Percentiles rank a stretch among this genome's conserved stretches.
These are phyloP conservation scores for Echinochloa phyllopogon DNA, from an alignment of 176 grass and related monocot species.

Conservation along the genomic window DNA sequence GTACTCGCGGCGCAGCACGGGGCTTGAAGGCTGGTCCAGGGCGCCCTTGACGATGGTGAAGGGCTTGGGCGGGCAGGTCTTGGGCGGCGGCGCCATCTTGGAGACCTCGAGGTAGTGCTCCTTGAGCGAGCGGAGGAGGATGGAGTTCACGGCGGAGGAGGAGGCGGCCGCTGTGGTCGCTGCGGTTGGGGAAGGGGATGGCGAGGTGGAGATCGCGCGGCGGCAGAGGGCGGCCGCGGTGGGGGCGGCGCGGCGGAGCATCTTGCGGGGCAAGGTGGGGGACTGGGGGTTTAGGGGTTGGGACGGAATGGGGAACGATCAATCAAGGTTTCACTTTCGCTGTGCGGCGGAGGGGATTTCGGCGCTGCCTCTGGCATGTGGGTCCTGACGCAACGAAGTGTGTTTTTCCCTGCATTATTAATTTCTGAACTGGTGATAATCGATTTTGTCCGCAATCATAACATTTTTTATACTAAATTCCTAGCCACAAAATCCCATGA, in stretches of 20 bases:
- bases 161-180: constrained; percentile 22
- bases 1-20: constrained; percentile 68
- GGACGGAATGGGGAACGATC: not conserved
- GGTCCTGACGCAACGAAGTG: not conserved
- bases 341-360: too few relatives aligned
- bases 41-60: constrained; percentile 81
- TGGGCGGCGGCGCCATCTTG: constrained; percentile 88
- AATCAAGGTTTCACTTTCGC: too few relatives aligned
- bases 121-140: constrained; percentile 92
- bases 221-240: constrained; percentile 34
- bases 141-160: constrained; percentile 67
- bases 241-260: constrained; percentile 56
- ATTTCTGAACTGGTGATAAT: too few relatives aligned
- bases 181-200: not conserved
- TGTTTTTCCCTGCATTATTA: not conserved
- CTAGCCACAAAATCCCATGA: too few relatives aligned
- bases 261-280: constrained; percentile 35
- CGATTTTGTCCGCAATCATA: too few relatives aligned
- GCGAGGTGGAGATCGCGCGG: constrained; percentile 31
- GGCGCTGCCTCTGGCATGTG: not conserved
- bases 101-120: constrained; percentile 87
- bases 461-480: too few relatives aligned
- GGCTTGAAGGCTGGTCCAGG: constrained; percentile 66
- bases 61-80: constrained; percentile 69
- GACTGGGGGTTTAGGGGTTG: constrained; percentile 39